Evolutionary conservation across 2,329 filamentous ascomycete genomes (phyloP), one percentile per base, ranked within the genome.

Genomic region (Exophiala dermatitidis): DNA sequence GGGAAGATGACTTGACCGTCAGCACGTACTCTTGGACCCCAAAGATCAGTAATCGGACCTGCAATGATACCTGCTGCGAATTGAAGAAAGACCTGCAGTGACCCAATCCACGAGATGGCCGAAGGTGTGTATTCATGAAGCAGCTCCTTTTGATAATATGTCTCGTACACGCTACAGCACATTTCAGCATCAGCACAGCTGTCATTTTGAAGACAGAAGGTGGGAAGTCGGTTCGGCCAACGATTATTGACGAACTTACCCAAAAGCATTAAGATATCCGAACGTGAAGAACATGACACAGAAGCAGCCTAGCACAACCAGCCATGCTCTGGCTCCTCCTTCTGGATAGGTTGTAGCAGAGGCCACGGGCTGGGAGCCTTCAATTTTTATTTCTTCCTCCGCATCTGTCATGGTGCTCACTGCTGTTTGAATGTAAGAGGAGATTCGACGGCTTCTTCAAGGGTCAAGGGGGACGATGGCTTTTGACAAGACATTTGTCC

Each of bases 51-150:
- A 26, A 95, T 72, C 0, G 90, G 90, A 0, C 90, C 90, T 45
- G 93, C 83, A 61, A 93, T 88, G 33, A 95, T 78, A 30, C 90
- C 89, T 47, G 88, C 83, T 64, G 90, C 86, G 69, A 95, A 93
- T 52, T 84, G 80, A 26, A 95, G 72, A 63, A 93, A 93, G 5
- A 86, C 81, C 65, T 90, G 93, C 43, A 94, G 71, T 50, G 85
- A 85, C 64, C 93, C 91, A 57, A 95, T 88, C 89, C 90, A 95
- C 5, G 88, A 87, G 31, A 93, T 82, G 4, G 79, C 81, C 36
- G 84, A 82, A 52, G 85, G 71, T 0, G 61, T 57, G 5, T 56
- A 42, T 4, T 34, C 45, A 5, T 48, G 48, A 1, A 69, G 59
- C 3, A 58, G n/a, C 3, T 51, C 51, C 1, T 31, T 31, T 10